Conservation (phyloP, 2,329 filamentous ascomycete genomes). For the Nemania diffusa region DNA sequence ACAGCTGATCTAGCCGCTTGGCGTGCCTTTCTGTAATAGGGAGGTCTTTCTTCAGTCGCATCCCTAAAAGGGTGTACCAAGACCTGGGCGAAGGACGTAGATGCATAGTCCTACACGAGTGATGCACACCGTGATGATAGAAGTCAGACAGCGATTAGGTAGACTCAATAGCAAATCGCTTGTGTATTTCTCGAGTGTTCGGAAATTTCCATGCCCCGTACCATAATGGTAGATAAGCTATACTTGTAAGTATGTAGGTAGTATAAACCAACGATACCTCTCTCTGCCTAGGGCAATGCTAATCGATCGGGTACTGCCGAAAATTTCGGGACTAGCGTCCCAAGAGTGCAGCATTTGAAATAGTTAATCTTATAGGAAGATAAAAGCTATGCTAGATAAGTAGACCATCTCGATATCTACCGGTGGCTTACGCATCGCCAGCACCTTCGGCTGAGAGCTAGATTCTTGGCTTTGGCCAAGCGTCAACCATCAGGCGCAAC, state of each 20-base stretch:
- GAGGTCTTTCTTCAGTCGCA: constrained; percentile 26
- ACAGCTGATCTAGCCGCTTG: constrained; percentile 19
- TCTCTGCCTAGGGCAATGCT: constrained; percentile 7
- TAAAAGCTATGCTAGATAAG: constrained; percentile 1
- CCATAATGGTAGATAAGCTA: background rate
- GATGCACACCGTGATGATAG: background rate
- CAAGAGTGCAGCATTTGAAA: constrained; percentile 10
- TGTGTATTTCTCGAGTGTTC: background rate
- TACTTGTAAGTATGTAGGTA: too few relatives aligned
- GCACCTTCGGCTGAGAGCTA: constrained; percentile 17
- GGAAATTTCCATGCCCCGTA: background rate
- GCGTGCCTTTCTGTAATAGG: constrained; percentile 30
- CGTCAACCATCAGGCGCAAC: constrained; percentile 1
- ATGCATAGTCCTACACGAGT: background rate
- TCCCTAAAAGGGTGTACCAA: constrained; percentile 1
- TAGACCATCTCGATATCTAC: background rate
- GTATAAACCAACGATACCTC: too few relatives aligned
- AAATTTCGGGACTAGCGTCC: background rate
- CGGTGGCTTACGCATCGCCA: constrained; percentile 7
- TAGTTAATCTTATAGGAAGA: background rate
- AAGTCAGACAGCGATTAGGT: background rate
- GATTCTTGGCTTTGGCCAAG: constrained; percentile 23
- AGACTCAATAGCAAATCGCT: background rate
- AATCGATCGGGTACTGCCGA: constrained; percentile 29
- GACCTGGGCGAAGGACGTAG: background rate